Evolutionary conservation across 116 monocot species (phyloP).

Genomic region (Cymodocea nodosa): DNA sequence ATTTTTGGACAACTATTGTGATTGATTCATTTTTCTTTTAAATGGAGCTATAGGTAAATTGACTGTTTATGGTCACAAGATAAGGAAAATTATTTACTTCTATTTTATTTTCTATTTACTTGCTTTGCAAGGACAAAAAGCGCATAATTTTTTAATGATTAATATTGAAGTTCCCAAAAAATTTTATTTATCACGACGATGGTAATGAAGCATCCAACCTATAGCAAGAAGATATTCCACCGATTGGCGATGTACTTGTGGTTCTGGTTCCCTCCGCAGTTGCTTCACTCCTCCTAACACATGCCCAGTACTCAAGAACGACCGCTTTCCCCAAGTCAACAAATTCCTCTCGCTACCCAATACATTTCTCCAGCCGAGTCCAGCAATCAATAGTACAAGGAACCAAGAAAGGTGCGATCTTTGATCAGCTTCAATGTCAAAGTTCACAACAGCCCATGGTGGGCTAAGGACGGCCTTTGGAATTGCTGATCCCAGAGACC

Average conservation of each 20-base stretch:
- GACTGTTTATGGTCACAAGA: too few species aligned
- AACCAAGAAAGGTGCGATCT: not conserved
- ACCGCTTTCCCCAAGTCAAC: not conserved
- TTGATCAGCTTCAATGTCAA: constrained; percentile 38
- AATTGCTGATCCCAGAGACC: constrained; percentile 19
- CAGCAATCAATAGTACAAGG: not conserved
- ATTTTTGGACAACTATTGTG: too few species aligned
- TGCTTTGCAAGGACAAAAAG: too few species aligned
- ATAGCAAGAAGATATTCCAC: too few species aligned
- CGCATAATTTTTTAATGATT: too few species aligned
- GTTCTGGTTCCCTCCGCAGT: constrained; percentile 1
- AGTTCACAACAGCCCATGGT: constrained; percentile 29
- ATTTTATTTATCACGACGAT: too few species aligned
- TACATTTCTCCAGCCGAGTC: not conserved
- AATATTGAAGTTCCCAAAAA: too few species aligned
- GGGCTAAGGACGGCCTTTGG: constrained; percentile 18
- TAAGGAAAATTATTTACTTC: too few species aligned
- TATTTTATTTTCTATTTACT: too few species aligned
- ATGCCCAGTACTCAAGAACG: not conserved
- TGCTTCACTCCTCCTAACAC: not conserved
- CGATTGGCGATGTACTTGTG: not conserved
- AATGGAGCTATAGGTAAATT: too few species aligned
- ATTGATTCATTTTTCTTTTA: too few species aligned
- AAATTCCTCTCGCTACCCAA: not conserved
- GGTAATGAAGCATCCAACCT: too few species aligned